A percentile compares a stretch with the other conserved stretches of the same genome.
Conservation (phyloP, 2,329 filamentous ascomycete genomes). For the Pyrenophora tritici-repentis region DNA sequence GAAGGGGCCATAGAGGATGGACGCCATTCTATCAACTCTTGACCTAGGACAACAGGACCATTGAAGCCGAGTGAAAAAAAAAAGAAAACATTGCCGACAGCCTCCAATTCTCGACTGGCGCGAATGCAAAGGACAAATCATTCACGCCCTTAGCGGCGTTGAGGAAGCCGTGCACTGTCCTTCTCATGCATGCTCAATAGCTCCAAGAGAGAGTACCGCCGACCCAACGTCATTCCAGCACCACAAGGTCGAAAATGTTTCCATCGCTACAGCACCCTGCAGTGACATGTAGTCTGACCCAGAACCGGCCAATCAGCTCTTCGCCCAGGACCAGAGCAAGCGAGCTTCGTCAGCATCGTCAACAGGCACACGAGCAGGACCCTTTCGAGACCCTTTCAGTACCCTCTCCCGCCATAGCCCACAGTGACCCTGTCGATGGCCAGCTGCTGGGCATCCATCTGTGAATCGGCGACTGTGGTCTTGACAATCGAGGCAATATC, state of each 20-base stretch:
- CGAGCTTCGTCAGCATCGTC: slow-evolving; percentile 24
- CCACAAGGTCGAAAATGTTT: neutral
- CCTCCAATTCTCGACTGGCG: no score
- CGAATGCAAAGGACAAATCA: no score
- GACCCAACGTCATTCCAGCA: neutral
- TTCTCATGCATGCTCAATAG: neutral
- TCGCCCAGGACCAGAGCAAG: slow-evolving; percentile 15
- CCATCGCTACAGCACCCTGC: slow-evolving; percentile 2
- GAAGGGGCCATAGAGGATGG: neutral
- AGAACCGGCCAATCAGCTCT: slow-evolving; percentile 13
- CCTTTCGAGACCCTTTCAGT: slow-evolving; percentile 3
- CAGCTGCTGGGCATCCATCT: slow-evolving; percentile 16
- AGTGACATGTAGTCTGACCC: slow-evolving; percentile 13
- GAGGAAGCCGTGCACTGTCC: no score
- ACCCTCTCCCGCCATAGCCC: slow-evolving; percentile 13
- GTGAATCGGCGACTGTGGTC: slow-evolving; percentile 19
- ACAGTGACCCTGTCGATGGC: slow-evolving; percentile 16
- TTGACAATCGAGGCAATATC: slow-evolving; percentile 9
- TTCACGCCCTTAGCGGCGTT: no score
- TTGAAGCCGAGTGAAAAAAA: no score
- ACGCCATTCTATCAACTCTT: no score
- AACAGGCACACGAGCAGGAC: slow-evolving; percentile 31
- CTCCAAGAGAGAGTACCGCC: slow-evolving; percentile 1
- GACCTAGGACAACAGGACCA: no score
- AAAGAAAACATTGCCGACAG: neutral